Conservation (phyloP, 257 asterid species). For the Gardenia jasminoides region DNA sequence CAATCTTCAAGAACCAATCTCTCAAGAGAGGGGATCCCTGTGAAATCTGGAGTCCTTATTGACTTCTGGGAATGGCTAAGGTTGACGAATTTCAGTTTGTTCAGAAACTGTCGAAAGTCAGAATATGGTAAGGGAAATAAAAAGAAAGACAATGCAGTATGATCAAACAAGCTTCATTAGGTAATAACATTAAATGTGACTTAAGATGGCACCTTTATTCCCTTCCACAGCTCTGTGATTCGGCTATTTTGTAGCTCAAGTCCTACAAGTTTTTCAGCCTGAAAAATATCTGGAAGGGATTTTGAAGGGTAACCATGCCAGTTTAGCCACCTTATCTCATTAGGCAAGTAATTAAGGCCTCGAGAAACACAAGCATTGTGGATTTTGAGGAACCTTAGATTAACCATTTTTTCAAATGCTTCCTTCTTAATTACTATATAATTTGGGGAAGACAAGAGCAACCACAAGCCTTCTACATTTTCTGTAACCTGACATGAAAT, state of each 20-base stretch:
- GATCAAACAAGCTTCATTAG: not conserved
- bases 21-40: constrained; percentile 19
- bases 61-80: constrained; percentile 25
- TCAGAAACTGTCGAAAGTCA: constrained; percentile 9
- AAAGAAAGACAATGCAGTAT: no score
- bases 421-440: constrained; percentile 2
- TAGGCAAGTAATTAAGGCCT: not conserved
- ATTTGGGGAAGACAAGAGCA: constrained; percentile 1
- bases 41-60: constrained; percentile 14
- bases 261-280: constrained; percentile 12
- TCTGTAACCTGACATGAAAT: constrained; percentile 2
- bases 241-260: constrained; percentile 15
- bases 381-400: constrained; percentile 22
- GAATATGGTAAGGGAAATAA: no score
- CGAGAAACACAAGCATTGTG: constrained; percentile 14
- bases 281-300: constrained; percentile 10
- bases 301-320: constrained; percentile 17
- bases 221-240: constrained; percentile 8
- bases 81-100: constrained; percentile 22
- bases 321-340: constrained; percentile 16
- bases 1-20: constrained; percentile 18
- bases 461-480: constrained; percentile 19
- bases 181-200: no score
- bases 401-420: constrained; percentile 9
- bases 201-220: constrained; percentile 5